Base-by-base conservation (phyloP, 2,329 filamentous ascomycete genomes). In the Sporothrix mexicana region DNA sequence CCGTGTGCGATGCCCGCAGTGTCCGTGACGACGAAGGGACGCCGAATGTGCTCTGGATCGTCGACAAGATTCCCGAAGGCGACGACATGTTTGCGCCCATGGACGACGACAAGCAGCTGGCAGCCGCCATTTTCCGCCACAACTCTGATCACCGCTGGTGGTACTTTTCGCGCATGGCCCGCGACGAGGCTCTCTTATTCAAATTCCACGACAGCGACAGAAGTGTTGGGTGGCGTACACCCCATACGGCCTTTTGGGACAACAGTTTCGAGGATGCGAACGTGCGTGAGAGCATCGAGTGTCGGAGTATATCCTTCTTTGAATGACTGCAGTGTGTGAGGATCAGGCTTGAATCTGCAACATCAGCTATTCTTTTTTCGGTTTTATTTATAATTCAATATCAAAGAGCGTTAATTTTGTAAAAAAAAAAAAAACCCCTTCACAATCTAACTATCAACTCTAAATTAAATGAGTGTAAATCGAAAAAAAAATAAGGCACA, bases 131-230 rank as follows among this genome's bases (percentile, higher is more conserved):
- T 47, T 68, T 68, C 64, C 64, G 45, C 45, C 64, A 68, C 64
- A 68, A 15, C 43, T 45, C 64, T 2, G 45, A 53, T 23, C 64
- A 68, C 43, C 23, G 64, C 5, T 68, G 64, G 64, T 68, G 64
- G 64, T 68, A 68, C 20, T 68, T 68, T 51, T 68, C 64, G 15
- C 36, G 64, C 43, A 68, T 68, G 64, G 17, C 45, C 7, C 64
- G 64, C 45, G 64, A 68, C 45, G 64, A 68, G 64, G 64, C 64
- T 3, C 20, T 68, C 45, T 25, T 68, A 2, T 68, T 94, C 23
- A 68, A 68, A 20, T 68, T 68, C 64, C 64, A 68, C 64, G 64
- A 68, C 45, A 68, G 64, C 23, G 64, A 68, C 45, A 45, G 64
- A 45, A 68, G 64, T 23, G 64, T 68, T 15, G 64, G 45, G 23